Evolutionary conservation across 2,329 filamentous ascomycete genomes (phyloP).

Genomic region (Fusarium camptoceras): DNA sequence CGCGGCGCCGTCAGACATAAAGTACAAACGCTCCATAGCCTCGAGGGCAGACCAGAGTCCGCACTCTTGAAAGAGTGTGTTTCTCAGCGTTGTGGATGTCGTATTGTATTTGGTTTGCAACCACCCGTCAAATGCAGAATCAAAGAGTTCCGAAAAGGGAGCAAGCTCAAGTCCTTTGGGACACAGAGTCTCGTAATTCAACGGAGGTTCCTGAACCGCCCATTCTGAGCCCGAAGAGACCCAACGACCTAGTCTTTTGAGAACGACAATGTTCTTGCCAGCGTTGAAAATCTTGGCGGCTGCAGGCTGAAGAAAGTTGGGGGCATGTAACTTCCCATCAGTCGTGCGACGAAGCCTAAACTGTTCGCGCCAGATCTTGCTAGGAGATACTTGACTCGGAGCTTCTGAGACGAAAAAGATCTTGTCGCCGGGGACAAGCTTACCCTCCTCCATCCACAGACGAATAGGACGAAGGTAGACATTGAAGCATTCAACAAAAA

Average conservation of each 20-base stretch:
- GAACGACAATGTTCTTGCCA: constrained; percentile 87
- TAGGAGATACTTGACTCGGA: constrained; percentile 66
- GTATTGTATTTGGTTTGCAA: constrained; percentile 79
- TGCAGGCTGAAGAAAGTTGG: constrained; percentile 78
- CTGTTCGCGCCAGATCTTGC: constrained; percentile 80
- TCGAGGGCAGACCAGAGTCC: constrained; percentile 74
- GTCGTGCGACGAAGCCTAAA: constrained; percentile 74
- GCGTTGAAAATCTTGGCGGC: constrained; percentile 82
- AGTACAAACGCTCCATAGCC: constrained; percentile 77
- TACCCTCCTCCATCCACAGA: constrained; percentile 86
- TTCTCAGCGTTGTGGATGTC: constrained; percentile 74
- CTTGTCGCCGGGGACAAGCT: constrained; percentile 72
- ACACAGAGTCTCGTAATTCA: constrained; percentile 71
- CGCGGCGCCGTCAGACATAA: constrained; percentile 79
- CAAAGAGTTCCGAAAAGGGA: constrained; percentile 81
- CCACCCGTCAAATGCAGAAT: constrained; percentile 77
- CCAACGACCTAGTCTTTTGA: constrained; percentile 76
- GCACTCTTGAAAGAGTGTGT: constrained; percentile 75
- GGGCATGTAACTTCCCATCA: constrained; percentile 73
- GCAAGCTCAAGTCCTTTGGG: constrained; percentile 61
- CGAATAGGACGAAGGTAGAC: constrained; percentile 85
- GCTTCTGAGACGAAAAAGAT: constrained; percentile 80
- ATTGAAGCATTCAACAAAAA: constrained; percentile 85
- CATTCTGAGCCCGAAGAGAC: constrained; percentile 49
- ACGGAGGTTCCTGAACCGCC: constrained; percentile 54